Evolutionary conservation across 2,329 filamentous ascomycete genomes (phyloP).

Genomic region (Monilinia vaccinii-corymbosi): DNA sequence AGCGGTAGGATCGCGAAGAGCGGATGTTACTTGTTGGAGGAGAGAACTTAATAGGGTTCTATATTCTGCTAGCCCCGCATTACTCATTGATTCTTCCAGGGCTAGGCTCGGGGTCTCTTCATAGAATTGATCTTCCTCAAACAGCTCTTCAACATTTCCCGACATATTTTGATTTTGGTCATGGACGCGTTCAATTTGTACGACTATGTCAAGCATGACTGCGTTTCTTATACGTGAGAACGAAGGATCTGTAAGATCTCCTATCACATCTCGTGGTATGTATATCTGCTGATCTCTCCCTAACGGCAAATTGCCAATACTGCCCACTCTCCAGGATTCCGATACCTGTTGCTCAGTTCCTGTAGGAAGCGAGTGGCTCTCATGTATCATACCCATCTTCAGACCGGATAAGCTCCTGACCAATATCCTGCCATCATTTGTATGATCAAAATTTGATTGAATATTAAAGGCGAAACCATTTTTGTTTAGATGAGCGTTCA

Average conservation of each 20-base stretch:
- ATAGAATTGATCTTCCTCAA: constrained; percentile 15
- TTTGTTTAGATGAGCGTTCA: constrained; percentile 5
- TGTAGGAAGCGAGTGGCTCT: constrained; percentile 36
- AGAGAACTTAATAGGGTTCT: constrained; percentile 36
- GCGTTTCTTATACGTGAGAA: constrained; percentile 72
- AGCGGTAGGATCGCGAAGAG: constrained; percentile 36
- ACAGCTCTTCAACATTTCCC: constrained; percentile 17
- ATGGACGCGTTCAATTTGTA: constrained; percentile 36
- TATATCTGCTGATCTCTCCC: constrained; percentile 84
- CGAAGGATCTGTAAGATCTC: constrained; percentile 70
- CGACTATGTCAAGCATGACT: constrained; percentile 62
- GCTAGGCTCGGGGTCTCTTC: constrained; percentile 7
- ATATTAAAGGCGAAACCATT: constrained; percentile 33
- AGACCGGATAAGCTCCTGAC: constrained; percentile 47
- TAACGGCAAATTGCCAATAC: constrained; percentile 70
- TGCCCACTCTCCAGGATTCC: constrained; percentile 61
- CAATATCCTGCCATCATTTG: constrained; percentile 37
- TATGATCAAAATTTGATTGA: constrained; percentile 39
- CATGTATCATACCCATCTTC: constrained; percentile 58
- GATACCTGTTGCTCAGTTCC: constrained; percentile 31
- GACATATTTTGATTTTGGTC: constrained; percentile 16
- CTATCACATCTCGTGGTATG: constrained; percentile 65
- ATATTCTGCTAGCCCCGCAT: constrained; percentile 26
- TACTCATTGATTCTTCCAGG: constrained; percentile 12
- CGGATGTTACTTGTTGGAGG: constrained; percentile 41